Evolutionary conservation across 1,139 yeast genomes (phyloP), one percentile per base, ranked within the genome.

Genomic region (Geotrichum citri-aurantii): DNA sequence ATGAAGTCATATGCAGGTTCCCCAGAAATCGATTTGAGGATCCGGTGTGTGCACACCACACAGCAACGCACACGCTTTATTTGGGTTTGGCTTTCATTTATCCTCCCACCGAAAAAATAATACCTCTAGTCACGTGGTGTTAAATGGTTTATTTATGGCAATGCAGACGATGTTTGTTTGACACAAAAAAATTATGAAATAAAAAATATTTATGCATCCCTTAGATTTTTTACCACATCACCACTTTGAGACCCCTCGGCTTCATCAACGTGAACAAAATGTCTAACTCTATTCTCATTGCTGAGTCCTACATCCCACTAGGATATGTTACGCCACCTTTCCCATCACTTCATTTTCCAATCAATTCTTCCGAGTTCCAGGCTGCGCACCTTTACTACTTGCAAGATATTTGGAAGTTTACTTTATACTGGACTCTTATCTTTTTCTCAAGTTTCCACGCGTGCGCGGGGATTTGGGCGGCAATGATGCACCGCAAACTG

Each of bases 281-380:
- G 42, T 37, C 42, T 17, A 14, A 37, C 42, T 37, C 42, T 17
- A 40, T 53, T 53, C 54, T 54, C 2, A 48, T 57, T 19, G 42
- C 57, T 11, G 56, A 47, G 26, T 40, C 44, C 44, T 24, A 80
- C 63, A 78, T 84, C 0, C 97, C 97, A 1, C 82, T 90, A 5
- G 97, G 96, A 31, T 93, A 93, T 73, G 74, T 76, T 5, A 78
- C 85, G 0, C 99, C 99, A 0, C 60, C 68, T 24, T 93, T 92
- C 69, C 99, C 98, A 2, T 83, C 95, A 3, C 73, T 93, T 31
- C 81, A 78, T 68, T 86, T 93, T 87, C 96, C 96, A 0, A 67
- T 79, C 6, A 72, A 77, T 8, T 70, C 65, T 29, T 58, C 63
- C 71, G 64, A 64, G 47, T 86, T 79, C 72, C 73, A 79, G 33